Conservation (phyloP, 2,329 filamentous ascomycete genomes). For the Setomelanomma holmii region DNA sequence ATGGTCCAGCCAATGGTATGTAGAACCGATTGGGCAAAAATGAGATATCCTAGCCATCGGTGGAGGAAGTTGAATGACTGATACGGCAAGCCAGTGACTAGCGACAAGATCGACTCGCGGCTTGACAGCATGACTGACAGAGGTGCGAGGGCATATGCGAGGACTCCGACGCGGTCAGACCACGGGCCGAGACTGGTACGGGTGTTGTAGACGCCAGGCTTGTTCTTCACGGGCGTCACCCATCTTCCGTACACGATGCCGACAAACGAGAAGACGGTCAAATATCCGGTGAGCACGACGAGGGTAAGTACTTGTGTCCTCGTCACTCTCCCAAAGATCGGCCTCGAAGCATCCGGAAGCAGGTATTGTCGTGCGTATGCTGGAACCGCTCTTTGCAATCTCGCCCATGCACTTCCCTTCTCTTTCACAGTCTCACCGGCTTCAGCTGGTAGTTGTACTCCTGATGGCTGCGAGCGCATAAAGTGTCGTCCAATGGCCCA, state of each 20-base stretch:
- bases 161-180: conserved; percentile 71
- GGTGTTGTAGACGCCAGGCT: conserved; percentile 65
- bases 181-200: conserved; percentile 71
- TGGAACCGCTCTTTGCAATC: conserved; percentile 46
- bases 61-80: conserved; percentile 72
- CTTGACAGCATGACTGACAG: conserved; percentile 71
- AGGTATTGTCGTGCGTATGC: conserved; percentile 60
- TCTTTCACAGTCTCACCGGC: conserved; percentile 28
- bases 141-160: conserved; percentile 78
- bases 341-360: conserved; percentile 65
- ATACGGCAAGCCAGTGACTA: conserved; percentile 76
- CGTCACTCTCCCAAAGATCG: conserved; percentile 71
- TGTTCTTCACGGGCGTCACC: conserved; percentile 70
- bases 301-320: conserved; percentile 72
- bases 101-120: conserved; percentile 72
- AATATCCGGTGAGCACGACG: conserved; percentile 64
- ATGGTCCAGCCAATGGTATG: conserved; percentile 77
- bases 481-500: conserved; percentile 50
- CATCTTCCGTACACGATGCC: conserved; percentile 73
- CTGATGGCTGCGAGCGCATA: conserved; percentile 32
- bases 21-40: conserved; percentile 70
- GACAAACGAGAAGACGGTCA: conserved; percentile 69
- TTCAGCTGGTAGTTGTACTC: conserved; percentile 29
- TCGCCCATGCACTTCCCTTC: conserved; percentile 32
- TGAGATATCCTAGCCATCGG: conserved; percentile 75